phyloP scores from a whole-genome alignment of 305 asterid species.

The Petunia hybrid region DNA sequence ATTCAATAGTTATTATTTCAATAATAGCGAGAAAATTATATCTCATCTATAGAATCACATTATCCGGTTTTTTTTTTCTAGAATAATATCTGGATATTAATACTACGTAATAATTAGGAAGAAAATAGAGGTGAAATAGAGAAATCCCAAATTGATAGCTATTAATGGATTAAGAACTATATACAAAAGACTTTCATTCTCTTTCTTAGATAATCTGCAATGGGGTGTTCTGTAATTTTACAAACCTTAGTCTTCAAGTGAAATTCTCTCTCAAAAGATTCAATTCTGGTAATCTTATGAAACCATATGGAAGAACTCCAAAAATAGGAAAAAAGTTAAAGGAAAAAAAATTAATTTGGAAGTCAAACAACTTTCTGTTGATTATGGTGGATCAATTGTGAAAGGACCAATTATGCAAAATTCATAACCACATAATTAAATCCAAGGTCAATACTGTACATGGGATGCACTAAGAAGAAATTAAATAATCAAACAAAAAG shows the following conservation, averaged over 20 bases:
- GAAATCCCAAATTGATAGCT: too few species aligned
- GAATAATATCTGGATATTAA: too few species aligned
- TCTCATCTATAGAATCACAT: too few species aligned
- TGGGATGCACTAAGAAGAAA: conserved; percentile 27
- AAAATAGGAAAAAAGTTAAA: background rate
- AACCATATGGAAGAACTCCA: background rate
- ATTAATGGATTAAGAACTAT: background rate
- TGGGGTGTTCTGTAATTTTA: background rate
- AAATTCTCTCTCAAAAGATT: background rate
- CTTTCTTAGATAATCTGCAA: background rate
- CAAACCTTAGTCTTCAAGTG: background rate
- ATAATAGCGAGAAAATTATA: too few species aligned
- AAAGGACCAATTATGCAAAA: conserved; percentile 1
- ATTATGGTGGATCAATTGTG: background rate
- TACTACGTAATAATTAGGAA: too few species aligned
- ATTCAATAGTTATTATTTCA: too few species aligned
- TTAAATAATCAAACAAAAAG: background rate
- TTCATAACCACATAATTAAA: background rate
- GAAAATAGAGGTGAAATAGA: too few species aligned
- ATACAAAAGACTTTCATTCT: background rate
- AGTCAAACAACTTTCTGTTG: conserved; percentile 9
- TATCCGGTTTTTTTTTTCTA: too few species aligned
- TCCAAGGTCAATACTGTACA: conserved; percentile 13
- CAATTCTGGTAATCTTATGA: background rate
- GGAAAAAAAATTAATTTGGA: background rate